Base-by-base conservation (phyloP, 371 early-diverging fungal species). In the Circinella minor region DNA sequence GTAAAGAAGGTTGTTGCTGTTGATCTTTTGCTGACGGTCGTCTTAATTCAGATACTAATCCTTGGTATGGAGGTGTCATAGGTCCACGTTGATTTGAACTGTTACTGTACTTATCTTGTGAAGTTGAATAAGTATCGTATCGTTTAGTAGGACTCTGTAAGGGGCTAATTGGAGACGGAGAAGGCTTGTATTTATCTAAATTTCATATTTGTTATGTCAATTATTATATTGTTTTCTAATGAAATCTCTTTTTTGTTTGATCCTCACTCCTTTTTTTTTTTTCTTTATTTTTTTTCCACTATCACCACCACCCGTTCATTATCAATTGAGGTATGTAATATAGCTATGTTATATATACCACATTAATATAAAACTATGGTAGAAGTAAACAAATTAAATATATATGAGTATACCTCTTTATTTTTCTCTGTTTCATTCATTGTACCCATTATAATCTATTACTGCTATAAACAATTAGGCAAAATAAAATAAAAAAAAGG, bases 31-130 rank as follows among this genome's bases (percentile, higher is more conserved):
- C 51, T 49, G 68, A 71, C 15, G 70, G 63, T 38, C 68, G 65
- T 39, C 63, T 71, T 36, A 69, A 71, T 66, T 74, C 75, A 66
- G 65, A 66, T 4, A 71, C 68, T 67, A 73, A 66, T 4, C 71
- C 69, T 63, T 74, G 71, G 62, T 81, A 78, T 27, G 81, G 78
- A 39, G 78, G 77, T 54, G 81, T 76, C 15, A 79, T 70, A 27
- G 72, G 70, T 36, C 71, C 71, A n/a, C 64, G 65, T 27, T 63
- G 15, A 3, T 60, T 36, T 15, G 48, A 34, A 9, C 9, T 47
- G 51, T 51, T 51, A 54, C 46, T 62, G 62, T 47, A 47, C 51
- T 48, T 65, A 36, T 65, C 65, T 15, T 47, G 15, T 37, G 61
- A 36, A 9, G 43, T 43, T 9, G 43, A 43, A 43, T 43, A 43